phyloP scores from a whole-genome alignment of 805 yeast species.

The Candida glaebosa region DNA sequence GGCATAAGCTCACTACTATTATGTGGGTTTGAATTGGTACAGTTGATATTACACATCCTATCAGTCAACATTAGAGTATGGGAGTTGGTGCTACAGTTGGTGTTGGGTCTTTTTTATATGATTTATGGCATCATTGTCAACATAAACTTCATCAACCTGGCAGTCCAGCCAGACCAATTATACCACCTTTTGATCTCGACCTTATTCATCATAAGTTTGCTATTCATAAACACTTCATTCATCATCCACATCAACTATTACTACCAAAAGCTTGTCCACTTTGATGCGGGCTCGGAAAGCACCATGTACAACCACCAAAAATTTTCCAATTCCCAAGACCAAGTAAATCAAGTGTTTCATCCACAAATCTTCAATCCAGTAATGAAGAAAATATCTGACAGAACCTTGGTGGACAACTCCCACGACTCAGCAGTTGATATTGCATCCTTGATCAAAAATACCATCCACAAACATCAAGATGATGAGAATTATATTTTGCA shows the following conservation, averaged over 20 bases:
- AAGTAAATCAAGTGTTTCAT: neutral
- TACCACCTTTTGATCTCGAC: neutral
- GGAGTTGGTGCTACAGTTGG: neutral
- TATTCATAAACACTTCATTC: neutral
- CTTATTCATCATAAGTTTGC: neutral
- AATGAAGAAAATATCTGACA: constrained; percentile 13
- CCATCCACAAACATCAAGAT: constrained; percentile 8
- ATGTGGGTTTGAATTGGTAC: neutral
- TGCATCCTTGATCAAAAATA: constrained; percentile 8
- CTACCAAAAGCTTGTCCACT: neutral
- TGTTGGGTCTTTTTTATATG: neutral
- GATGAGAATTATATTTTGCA: constrained; percentile 7
- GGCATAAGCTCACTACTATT: neutral
- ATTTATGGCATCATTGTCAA: neutral
- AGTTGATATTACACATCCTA: neutral
- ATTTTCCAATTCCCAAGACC: neutral
- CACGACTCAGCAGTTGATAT: constrained; percentile 7
- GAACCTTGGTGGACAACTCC: constrained; percentile 11
- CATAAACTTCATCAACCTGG: neutral
- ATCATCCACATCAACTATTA: neutral
- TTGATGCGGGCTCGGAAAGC: neutral
- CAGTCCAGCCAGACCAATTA: neutral
- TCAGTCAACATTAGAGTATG: neutral
- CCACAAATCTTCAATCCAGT: constrained; percentile 2
- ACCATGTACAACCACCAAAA: neutral